phyloP scores from a whole-genome alignment of 805 yeast genomes.

The Wickerhamomyces sydowiorum region DNA sequence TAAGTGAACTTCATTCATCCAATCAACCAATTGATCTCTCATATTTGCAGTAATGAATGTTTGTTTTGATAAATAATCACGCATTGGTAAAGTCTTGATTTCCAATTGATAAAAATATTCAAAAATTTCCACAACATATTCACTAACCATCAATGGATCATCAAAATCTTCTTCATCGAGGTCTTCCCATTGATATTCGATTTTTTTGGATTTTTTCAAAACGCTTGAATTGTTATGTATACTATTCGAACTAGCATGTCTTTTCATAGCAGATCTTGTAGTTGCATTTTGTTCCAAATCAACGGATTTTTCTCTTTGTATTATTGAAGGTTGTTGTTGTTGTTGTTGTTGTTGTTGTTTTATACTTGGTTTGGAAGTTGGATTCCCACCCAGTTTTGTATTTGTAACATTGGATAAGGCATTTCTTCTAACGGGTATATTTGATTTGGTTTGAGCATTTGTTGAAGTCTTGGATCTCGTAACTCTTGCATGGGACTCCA shows the following conservation, averaged over 20 bases:
- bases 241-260: constrained; percentile 19
- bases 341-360: constrained; percentile 1
- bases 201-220: constrained; percentile 17
- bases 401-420: constrained; percentile 23
- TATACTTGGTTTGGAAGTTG: background rate
- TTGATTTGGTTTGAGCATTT: constrained; percentile 12
- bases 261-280: constrained; percentile 52
- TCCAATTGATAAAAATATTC: constrained; percentile 72
- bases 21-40: constrained; percentile 86
- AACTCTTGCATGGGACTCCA: constrained; percentile 2
- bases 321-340: background rate
- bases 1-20: constrained; percentile 87
- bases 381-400: constrained; percentile 21
- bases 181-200: constrained; percentile 57
- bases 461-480: constrained; percentile 1
- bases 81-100: constrained; percentile 58
- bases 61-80: constrained; percentile 32
- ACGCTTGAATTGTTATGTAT: constrained; percentile 4
- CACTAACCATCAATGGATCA: constrained; percentile 89
- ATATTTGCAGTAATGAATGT: constrained; percentile 41
- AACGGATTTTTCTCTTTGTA: constrained; percentile 9
- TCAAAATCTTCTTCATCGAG: constrained; percentile 73
- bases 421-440: constrained; percentile 23
- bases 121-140: constrained; percentile 85
- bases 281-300: constrained; percentile 16